Base-by-base conservation (phyloP, 352 stramenopile species). In the Pseudoperonospora humuli region DNA sequence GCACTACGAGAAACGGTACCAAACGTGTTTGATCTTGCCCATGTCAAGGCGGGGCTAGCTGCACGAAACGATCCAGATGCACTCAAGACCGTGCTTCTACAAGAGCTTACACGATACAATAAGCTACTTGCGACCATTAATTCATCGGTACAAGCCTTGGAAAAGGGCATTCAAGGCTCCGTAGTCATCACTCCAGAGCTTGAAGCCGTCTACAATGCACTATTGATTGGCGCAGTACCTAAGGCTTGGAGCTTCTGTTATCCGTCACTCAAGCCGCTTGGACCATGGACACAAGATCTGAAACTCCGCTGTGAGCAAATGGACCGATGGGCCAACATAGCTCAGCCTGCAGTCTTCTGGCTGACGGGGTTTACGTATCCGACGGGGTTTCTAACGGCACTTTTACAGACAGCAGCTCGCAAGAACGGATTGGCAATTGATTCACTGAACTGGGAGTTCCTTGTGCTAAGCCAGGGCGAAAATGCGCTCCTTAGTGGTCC, bases 361-460 rank as follows among this genome's bases (percentile, higher is more conserved):
- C 79, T 98, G 5, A 75, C 86, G 2, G 93, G 90, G 3, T 97
- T 98, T 48, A 98, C 94, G 7, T 98, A 98, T 50, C 94, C 94
- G 14, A n/a, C 91, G 19, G 86, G 88, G 3, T 98, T 98, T 41
- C 61, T 98, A 4, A 98, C 94, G 0, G 94, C 94, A n/a, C 50
- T 98, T 23, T 63, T 98, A 35, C 94, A 98, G 50, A 97, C 87
- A 0, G 86, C 83, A 36, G 93, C 94, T 13, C 84, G 94, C 24
- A 95, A 95, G 64, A 97, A 97, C 57, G 92, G 89, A 14, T 79
- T 97, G 43, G 89, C 90, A 7, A 98, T 98, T 39, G 94, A 98
- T 50, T 88, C 85, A 9, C 66, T 98, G 25, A 94, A 76, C 43
- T 97, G 86, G 86, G 93, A 98, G 46, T 98, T 98, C 42, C 65